Percentiles rank a stretch among this genome's conserved stretches.
Conservation (phyloP, 345 rosid species). For the Sonneratia alba region DNA sequence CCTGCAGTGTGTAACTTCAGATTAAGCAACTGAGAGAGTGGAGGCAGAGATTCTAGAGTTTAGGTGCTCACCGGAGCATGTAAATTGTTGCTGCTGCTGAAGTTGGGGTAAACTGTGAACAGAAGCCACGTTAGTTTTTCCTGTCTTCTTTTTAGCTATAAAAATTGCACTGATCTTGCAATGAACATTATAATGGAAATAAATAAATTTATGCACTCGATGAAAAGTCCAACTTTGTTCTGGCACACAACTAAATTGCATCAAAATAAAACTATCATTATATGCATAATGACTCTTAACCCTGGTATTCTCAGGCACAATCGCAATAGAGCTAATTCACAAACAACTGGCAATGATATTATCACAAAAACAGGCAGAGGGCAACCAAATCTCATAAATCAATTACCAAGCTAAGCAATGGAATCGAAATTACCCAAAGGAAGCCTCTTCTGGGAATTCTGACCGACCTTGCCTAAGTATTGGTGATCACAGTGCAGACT, state of each 20-base stretch:
- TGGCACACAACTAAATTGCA: not conserved
- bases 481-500: slow-evolving; percentile 73
- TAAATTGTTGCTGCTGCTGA: not conserved
- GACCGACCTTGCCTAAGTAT: slow-evolving; percentile 39
- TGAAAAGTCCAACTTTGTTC: not conserved
- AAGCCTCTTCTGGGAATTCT: slow-evolving; percentile 40
- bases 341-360: too few species aligned
- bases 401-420: not conserved
- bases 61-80: not conserved
- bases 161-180: not conserved
- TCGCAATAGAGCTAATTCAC: not conserved
- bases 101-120: slow-evolving; percentile 1
- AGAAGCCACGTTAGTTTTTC: not conserved
- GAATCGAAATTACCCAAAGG: slow-evolving; percentile 29
- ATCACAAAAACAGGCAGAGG: not conserved
- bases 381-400: not conserved
- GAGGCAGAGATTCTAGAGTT: not conserved
- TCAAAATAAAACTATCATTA: not conserved
- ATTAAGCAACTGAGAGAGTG: not conserved
- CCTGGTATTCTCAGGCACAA: not conserved
- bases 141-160: not conserved
- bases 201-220: not conserved
- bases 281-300: too few species aligned
- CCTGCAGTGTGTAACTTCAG: slow-evolving; percentile 36
- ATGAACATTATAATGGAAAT: not conserved